Percentiles rank a stretch among this genome's conserved stretches.
phyloP scores from a whole-genome alignment of 805 yeast species.

The Cyberlindnera petersonii region DNA sequence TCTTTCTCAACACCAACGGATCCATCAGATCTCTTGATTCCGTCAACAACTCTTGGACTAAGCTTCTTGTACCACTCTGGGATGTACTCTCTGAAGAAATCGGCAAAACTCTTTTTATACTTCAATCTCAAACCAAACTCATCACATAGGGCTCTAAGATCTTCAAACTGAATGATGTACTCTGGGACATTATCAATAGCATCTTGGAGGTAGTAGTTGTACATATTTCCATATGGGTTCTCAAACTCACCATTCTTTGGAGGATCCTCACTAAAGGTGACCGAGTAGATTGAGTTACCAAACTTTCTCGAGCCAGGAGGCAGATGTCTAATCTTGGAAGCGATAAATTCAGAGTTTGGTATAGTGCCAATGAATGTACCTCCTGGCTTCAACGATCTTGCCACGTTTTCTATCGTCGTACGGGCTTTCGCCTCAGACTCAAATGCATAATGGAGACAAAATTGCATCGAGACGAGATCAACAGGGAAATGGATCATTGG shows the following conservation, averaged over 20 bases:
- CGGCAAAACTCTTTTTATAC: slow-evolving; percentile 72
- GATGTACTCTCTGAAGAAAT: slow-evolving; percentile 76
- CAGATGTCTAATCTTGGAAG: slow-evolving; percentile 56
- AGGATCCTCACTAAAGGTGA: slow-evolving; percentile 73
- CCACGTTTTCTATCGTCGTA: slow-evolving; percentile 66
- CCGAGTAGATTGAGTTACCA: slow-evolving; percentile 84
- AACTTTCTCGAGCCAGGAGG: slow-evolving; percentile 55
- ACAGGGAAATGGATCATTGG: slow-evolving; percentile 72
- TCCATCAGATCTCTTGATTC: slow-evolving; percentile 64
- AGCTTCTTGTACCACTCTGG: slow-evolving; percentile 58
- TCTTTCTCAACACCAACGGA: slow-evolving; percentile 82
- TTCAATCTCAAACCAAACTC: slow-evolving; percentile 74
- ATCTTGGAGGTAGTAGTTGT: slow-evolving; percentile 77
- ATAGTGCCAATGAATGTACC: slow-evolving; percentile 92
- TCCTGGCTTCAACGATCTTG: slow-evolving; percentile 71
- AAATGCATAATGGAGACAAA: slow-evolving; percentile 93
- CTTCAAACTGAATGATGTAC: slow-evolving; percentile 92
- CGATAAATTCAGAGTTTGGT: slow-evolving; percentile 84
- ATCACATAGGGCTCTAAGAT: slow-evolving; percentile 75
- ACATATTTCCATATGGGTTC: slow-evolving; percentile 78
- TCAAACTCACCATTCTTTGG: slow-evolving; percentile 72
- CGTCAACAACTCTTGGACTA: slow-evolving; percentile 59
- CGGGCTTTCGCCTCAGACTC: slow-evolving; percentile 79
- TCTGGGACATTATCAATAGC: slow-evolving; percentile 98
- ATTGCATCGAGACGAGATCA: slow-evolving; percentile 86